Base-by-base conservation (phyloP, 371 early-diverging fungal species). In the Mucor racemosus region DNA sequence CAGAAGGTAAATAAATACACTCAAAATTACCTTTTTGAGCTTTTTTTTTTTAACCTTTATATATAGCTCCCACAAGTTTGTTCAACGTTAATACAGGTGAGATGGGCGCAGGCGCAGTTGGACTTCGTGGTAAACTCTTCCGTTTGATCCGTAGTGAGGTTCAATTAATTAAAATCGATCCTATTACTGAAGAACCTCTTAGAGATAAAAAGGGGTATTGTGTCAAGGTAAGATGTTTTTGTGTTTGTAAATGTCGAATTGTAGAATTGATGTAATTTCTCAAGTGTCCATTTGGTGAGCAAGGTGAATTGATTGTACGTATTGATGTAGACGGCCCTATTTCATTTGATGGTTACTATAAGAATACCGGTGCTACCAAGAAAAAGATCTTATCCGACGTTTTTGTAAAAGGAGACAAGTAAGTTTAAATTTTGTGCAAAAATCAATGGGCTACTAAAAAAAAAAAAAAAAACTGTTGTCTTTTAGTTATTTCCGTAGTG, bases 401-500 rank as follows among this genome's bases (percentile, higher is more conserved):
- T 1, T 72, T 77, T 60, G 59, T 34, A n/a, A 77, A 74, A 42
- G 75, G 72, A 1, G 77, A 77, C 56, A 50, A 35, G 69, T 74
- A 69, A 44, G 67, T 33, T 5, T 8, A 55, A 3, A 33, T 26
- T 42, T 60, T 46, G 8, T 17, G 17, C 33, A 13, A 59, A 14
- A 26, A 26, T 26, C 26, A 26, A 41, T 15, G 8, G 9, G 17
- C 21, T 50, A 15, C 10, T 5, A 15, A n/a, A 17, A 31, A 31
- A 3, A 7, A 26, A 41, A 26, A 44, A 9, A 44, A 2, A n/a
- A n/a, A n/a, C n/a, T n/a, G n/a, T n/a, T n/a, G n/a, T n/a, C n/a
- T n/a, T n/a, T n/a, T 61, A 71, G 72, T 5, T 90, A 85, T 74
- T 90, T 87, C 72, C 81, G 89, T 35, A 84, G 87, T 42, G 93